Percentiles rank a stretch among this genome's conserved stretches.
These are phyloP conservation scores for Talaromyces pinophilus DNA, from an alignment of 2,329 filamentous ascomycete genomes.

Conservation along the genomic window DNA sequence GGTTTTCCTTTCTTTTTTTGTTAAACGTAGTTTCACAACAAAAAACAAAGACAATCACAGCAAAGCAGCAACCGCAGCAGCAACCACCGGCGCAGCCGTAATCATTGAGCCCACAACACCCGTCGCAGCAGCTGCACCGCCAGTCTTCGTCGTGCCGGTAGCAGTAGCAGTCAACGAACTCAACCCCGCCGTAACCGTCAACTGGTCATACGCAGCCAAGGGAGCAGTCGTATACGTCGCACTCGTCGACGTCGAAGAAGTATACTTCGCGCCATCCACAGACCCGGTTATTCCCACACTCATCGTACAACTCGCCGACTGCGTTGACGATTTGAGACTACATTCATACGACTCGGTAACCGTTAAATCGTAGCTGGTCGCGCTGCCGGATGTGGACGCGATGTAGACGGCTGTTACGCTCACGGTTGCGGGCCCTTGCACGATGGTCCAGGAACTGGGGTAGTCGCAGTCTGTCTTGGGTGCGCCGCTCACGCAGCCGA, in stretches of 20 bases:
- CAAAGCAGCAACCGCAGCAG: slow-evolving; percentile 28
- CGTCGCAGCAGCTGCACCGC: slow-evolving; percentile 25
- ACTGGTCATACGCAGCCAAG: slow-evolving; percentile 13
- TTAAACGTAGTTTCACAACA: background rate
- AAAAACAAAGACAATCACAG: slow-evolving; percentile 16
- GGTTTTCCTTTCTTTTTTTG: background rate
- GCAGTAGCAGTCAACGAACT: slow-evolving; percentile 27
- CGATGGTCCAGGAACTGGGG: slow-evolving; percentile 28
- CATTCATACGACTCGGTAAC: slow-evolving; percentile 27
- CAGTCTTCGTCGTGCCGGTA: slow-evolving; percentile 23
- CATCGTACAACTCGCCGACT: slow-evolving; percentile 28
- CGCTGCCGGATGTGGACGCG: slow-evolving; percentile 18
- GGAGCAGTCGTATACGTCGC: slow-evolving; percentile 17
- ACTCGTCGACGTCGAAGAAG: slow-evolving; percentile 11
- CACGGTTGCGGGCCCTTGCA: slow-evolving; percentile 29
- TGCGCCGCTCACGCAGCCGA: slow-evolving; percentile 28
- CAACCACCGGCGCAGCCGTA: slow-evolving; percentile 30
- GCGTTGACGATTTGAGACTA: slow-evolving; percentile 24
- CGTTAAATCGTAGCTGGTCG: slow-evolving; percentile 25
- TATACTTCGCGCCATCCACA: slow-evolving; percentile 1
- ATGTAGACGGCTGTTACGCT: slow-evolving; percentile 29
- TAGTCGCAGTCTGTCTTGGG: slow-evolving; percentile 30
- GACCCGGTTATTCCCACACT: slow-evolving; percentile 24
- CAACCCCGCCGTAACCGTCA: slow-evolving; percentile 30
- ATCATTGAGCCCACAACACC: slow-evolving; percentile 26